Conservation (phyloP, 2,329 filamentous ascomycete genomes). For the Cladophialophora bantiana region DNA sequence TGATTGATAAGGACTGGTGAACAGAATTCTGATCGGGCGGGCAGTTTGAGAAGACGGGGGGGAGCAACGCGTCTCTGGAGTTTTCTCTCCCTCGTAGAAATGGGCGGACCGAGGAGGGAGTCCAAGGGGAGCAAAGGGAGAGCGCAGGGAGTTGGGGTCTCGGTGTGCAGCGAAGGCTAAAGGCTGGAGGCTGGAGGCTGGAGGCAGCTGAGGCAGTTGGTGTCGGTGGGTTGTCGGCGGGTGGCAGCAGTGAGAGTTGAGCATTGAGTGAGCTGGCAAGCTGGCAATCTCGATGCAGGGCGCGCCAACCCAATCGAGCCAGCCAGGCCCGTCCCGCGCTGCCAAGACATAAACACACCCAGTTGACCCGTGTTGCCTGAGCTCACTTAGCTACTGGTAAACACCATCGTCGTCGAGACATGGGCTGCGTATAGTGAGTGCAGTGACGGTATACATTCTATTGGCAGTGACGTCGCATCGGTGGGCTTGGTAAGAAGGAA, state of each 20-base stretch:
- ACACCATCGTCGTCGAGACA: background rate
- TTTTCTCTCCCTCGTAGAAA: background rate
- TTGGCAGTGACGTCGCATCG: too few species aligned
- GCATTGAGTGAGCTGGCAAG: background rate
- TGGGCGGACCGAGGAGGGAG: background rate
- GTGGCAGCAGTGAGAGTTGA: background rate
- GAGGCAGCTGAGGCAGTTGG: background rate
- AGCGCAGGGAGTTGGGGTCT: background rate
- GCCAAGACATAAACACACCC: conserved; percentile 22
- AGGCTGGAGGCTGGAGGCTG: too few species aligned
- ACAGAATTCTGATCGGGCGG: background rate
- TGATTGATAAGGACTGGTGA: background rate
- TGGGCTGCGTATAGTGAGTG: background rate
- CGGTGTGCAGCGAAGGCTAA: too few species aligned
- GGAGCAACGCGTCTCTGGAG: background rate
- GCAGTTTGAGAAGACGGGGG: background rate
- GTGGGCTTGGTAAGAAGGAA: too few species aligned
- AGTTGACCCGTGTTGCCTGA: background rate
- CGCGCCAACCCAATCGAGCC: background rate
- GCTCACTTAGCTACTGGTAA: background rate
- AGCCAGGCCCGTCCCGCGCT: background rate
- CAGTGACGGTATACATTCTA: too few species aligned
- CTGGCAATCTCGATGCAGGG: conserved; percentile 16
- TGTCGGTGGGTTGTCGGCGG: background rate
- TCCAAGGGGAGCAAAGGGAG: background rate